Evolutionary conservation across 371 early-diverging fungal genomes (phyloP).

Genomic region (Rhizomucor pusillus): DNA sequence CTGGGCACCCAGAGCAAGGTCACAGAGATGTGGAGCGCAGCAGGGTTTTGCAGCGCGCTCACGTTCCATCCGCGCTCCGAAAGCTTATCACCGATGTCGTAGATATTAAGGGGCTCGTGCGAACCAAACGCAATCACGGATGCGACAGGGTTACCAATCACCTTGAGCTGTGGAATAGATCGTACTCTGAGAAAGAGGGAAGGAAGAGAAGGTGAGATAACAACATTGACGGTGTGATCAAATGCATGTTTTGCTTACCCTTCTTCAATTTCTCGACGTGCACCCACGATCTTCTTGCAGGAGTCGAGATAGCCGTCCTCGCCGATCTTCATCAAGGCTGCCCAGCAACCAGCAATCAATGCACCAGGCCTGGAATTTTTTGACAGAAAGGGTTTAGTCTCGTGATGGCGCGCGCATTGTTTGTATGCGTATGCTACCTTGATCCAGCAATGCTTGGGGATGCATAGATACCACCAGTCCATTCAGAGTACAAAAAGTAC

Average conservation of each 20-base stretch:
- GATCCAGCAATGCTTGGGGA: conserved; percentile 93
- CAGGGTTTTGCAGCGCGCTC: conserved; percentile 86
- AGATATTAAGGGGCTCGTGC: conserved; percentile 68
- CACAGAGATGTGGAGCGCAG: conserved; percentile 89
- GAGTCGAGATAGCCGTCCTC: conserved; percentile 82
- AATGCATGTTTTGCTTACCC: conserved; percentile 41
- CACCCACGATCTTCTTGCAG: conserved; percentile 77
- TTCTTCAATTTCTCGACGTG: conserved; percentile 68
- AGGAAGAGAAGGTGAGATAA: too few species aligned
- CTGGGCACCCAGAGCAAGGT: conserved; percentile 77
- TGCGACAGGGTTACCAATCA: conserved; percentile 83
- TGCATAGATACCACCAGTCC: conserved; percentile 97
- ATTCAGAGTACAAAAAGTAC: conserved; percentile 87
- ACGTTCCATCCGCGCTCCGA: conserved; percentile 80
- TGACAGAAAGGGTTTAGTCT: not conserved
- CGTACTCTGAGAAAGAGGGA: conserved; percentile 35
- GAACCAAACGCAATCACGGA: conserved; percentile 90
- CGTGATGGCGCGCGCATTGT: not conserved
- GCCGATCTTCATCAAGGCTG: conserved; percentile 88
- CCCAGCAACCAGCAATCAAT: conserved; percentile 95
- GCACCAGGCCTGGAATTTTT: conserved; percentile 82
- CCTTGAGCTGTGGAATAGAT: conserved; percentile 69
- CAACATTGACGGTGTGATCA: too few species aligned
- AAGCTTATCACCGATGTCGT: conserved; percentile 82
- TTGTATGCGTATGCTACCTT: conserved; percentile 38